Conservation (phyloP, 2,329 filamentous ascomycete species). For the Colletotrichum musae region DNA sequence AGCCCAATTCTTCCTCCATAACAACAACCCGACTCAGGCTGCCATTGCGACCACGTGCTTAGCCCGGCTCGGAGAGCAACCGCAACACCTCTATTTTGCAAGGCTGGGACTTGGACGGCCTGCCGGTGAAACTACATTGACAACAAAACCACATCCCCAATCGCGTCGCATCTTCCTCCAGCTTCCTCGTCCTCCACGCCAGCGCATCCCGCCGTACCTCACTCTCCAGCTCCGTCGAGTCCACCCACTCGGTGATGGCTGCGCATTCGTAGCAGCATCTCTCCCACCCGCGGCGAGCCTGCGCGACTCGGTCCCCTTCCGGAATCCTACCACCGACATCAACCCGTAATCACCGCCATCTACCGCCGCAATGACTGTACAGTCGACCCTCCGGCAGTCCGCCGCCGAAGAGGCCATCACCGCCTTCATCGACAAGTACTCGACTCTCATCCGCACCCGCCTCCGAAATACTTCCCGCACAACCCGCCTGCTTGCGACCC, state of each 20-base stretch:
- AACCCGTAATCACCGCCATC: constrained; percentile 61
- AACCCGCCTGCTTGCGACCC: constrained; percentile 81
- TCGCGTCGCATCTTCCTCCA: constrained; percentile 9
- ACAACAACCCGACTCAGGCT: constrained; percentile 29
- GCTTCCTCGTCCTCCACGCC: not conserved
- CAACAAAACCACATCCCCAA: constrained; percentile 8
- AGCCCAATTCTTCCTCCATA: not conserved
- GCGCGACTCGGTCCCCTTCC: constrained; percentile 32
- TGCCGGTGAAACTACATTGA: constrained; percentile 4
- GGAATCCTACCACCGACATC: not conserved
- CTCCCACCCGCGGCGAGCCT: constrained; percentile 33
- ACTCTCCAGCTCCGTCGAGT: not conserved
- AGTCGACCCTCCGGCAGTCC: constrained; percentile 83
- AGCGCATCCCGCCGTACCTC: constrained; percentile 4
- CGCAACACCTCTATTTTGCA: constrained; percentile 17
- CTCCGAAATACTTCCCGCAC: constrained; percentile 77
- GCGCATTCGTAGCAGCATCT: constrained; percentile 30
- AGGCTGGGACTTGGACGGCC: constrained; percentile 18
- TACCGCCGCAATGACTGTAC: constrained; percentile 59
- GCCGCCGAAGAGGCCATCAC: constrained; percentile 77
- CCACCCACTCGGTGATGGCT: constrained; percentile 35
- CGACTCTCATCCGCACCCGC: constrained; percentile 64
- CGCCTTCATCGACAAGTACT: constrained; percentile 74
- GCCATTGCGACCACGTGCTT: constrained; percentile 38
- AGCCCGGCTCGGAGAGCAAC: constrained; percentile 10